Evolutionary conservation across 2,329 filamentous ascomycete genomes (phyloP).

Genomic region (Hypoxylon sp.): DNA sequence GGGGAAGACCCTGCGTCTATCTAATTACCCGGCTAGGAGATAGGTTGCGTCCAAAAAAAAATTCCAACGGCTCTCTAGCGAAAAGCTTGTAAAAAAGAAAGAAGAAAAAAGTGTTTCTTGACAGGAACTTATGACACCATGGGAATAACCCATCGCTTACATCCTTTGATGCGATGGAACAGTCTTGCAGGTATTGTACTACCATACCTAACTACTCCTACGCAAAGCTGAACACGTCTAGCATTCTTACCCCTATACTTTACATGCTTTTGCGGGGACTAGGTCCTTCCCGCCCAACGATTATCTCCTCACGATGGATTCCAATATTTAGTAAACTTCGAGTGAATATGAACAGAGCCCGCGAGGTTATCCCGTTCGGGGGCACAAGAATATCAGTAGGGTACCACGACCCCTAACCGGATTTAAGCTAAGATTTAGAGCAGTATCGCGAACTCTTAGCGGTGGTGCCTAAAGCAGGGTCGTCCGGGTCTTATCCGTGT

Average conservation of each 20-base stretch:
- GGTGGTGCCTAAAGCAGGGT: neutral
- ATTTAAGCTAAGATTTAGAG: neutral
- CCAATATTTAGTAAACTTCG: neutral
- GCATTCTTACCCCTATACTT: neutral
- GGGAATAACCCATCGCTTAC: slow-evolving; percentile 12
- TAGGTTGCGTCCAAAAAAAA: slow-evolving; percentile 2
- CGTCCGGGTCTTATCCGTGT: neutral
- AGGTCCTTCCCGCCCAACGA: neutral
- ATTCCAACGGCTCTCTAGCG: slow-evolving; percentile 8
- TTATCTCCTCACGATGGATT: neutral
- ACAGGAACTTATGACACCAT: neutral
- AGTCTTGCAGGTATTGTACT: slow-evolving; percentile 13
- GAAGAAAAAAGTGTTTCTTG: neutral
- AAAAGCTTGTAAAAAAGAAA: slow-evolving; percentile 6
- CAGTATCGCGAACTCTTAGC: neutral
- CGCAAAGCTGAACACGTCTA: neutral
- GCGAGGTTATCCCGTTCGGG: neutral
- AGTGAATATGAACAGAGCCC: neutral
- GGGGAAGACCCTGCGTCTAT: slow-evolving; percentile 15
- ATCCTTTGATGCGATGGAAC: slow-evolving; percentile 1
- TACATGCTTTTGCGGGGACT: neutral
- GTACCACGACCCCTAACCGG: neutral
- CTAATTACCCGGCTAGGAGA: slow-evolving; percentile 29
- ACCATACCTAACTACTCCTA: neutral
- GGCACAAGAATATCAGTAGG: no score